A percentile compares a stretch with the other conserved stretches of the same genome.
Evolutionary conservation across 2,329 filamentous ascomycete genomes (phyloP).

Genomic region (Ceratocystis eucalypticola): DNA sequence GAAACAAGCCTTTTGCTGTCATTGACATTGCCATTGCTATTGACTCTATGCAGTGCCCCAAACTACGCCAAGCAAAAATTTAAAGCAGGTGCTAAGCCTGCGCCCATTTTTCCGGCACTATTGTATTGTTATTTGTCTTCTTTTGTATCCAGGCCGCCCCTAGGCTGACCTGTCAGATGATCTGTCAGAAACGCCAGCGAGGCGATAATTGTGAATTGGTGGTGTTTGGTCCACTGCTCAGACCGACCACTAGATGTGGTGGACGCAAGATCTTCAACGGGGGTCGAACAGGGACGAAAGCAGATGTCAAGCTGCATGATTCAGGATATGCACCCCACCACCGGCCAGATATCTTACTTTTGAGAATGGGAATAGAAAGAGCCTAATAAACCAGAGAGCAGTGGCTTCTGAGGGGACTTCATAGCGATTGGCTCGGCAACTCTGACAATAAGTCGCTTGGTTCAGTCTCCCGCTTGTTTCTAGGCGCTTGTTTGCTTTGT

Average conservation of each 20-base stretch:
- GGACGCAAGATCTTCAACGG: not conserved
- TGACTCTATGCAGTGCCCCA: not conserved
- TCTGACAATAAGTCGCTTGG: slow-evolving; percentile 3
- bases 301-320: not conserved
- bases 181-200: not conserved
- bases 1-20: not conserved
- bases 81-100: not conserved
- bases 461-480: not conserved
- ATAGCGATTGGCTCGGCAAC: not conserved
- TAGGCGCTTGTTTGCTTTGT: not conserved
- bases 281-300: too few relatives aligned
- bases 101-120: not conserved
- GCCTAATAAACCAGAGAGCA: not conserved
- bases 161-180: not conserved
- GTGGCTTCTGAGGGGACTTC: too few relatives aligned
- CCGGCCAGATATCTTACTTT: not conserved
- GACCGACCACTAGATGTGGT: not conserved
- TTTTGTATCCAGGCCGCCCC: not conserved
- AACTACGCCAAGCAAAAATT: not conserved
- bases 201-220: not conserved
- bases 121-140: not conserved
- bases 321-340: not conserved
- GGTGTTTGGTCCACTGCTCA: too few relatives aligned
- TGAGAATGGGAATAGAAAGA: not conserved
- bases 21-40: not conserved